Base-by-base conservation (phyloP, 176 grass and related monocot species). In the Oryza rufipogon region DNA sequence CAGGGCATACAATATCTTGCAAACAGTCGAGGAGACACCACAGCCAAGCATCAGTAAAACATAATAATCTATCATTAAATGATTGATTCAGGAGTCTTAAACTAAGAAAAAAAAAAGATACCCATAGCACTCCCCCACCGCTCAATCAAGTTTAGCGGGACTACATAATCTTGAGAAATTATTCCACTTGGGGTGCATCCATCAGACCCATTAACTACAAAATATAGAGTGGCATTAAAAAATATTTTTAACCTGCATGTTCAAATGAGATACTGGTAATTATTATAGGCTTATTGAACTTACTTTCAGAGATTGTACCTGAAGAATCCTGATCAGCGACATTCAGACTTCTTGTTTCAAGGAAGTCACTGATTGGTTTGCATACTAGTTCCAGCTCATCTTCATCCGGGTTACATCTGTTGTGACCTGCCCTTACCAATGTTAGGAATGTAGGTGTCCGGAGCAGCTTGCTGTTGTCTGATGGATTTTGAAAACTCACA, bases 81-180 rank as follows among this genome's bases (percentile, higher is more conserved):
- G 4, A 68, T 19, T 54, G 73, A 19, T 10, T 52, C 28, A 48
- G 20, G 23, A 47, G 41, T 8, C 13, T 38, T n/a, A 38, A 68
- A 9, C 22, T 39, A 84, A 83, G 7, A 30, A 87, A 34, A 85
- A 85, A 66, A 85, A 66, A 82, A 88, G 83, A 93, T 98, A 98
- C 96, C 96, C 93, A 98, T 98, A 83, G 91, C 93, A 73, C 86
- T 94, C 36, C 96, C 96, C 96, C 96, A 98, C 86, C 89, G 87
- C 71, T 98, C 91, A 85, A 95, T 95, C 83, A 95, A 94, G 75
- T 84, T 95, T 86, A 82, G 20, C 63, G 93, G 91, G 68, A 98
- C 93, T 77, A 42, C 66, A 71, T 92, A 95, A 51, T 90, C 78
- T 42, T 88, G 63, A 76, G 82, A 73, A 76, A n/a, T 0, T 72